Base-by-base conservation (phyloP, 345 rosid species). In the Pugionium cornutum region DNA sequence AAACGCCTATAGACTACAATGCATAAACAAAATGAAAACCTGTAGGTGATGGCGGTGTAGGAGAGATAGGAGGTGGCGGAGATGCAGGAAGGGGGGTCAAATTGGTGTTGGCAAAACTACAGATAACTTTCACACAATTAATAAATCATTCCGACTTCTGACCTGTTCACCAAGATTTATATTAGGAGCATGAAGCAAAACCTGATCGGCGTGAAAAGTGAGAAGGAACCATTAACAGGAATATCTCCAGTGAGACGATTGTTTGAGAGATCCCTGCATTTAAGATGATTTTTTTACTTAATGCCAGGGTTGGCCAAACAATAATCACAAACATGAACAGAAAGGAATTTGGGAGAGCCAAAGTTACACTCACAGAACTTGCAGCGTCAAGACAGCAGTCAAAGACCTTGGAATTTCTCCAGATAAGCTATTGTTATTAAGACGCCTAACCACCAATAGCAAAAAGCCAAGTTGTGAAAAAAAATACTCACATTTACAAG, bases 171-270 rank as follows among this genome's bases (percentile, higher is more conserved):
- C 37, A 36, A 37, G 48, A 34, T 32, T 35, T 7, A 35, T 25
- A 33, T 2, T 42, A 39, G 51, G 45, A 45, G 50, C 7, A 31
- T 27, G 64, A 53, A 62, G 48, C 48, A 56, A 41, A 70, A 76
- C 79, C 79, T 76, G 75, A 76, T 76, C 36, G 79, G 76, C 54
- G 79, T 76, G 69, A 76, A 76, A n/a, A 70, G 76, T 54, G 76
- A 66, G 61, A 76, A 76, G 44, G 79, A 76, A 26, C 79, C 79
- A 61, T 71, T 76, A 54, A 66, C 76, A 51, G 79, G 79, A 66
- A 76, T 70, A 65, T 69, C 79, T 76, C 79, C 79, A 53, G 73
- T 64, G 50, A 75, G 75, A 45, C 6, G 62, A 69, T 58, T 75
- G 70, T 75, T 58, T 58, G 75, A 75, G 41, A 75, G 66, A 75